Percentiles rank a stretch among this genome's conserved stretches.
phyloP scores from a whole-genome alignment of 306 rosid genomes.

The Ziziphus jujuba region DNA sequence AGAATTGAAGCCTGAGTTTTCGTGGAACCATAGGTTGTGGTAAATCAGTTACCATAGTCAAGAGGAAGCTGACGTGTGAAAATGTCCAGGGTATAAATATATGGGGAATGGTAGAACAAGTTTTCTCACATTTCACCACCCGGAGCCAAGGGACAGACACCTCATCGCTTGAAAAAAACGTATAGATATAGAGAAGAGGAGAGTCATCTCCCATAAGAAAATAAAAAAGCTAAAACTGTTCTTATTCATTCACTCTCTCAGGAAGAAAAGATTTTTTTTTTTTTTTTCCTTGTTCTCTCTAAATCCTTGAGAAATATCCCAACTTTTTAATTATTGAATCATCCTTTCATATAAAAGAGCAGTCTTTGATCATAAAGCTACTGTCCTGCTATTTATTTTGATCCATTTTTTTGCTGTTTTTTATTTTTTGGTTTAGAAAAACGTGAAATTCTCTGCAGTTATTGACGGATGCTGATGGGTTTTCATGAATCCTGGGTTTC shows the following conservation, averaged over 20 bases:
- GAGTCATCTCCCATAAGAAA: conserved; percentile 29
- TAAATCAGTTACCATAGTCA: conserved; percentile 25
- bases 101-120: not conserved
- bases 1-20: conserved; percentile 32
- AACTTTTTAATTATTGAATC: not conserved
- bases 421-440: conserved; percentile 26
- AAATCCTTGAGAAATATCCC: not conserved
- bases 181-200: conserved; percentile 24
- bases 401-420: conserved; percentile 34
- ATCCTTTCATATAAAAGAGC: conserved; percentile 8
- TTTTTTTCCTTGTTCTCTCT: conserved; percentile 16
- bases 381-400: conserved; percentile 35
- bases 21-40: conserved; percentile 21
- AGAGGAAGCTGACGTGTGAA: conserved; percentile 23
- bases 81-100: conserved; percentile 10
- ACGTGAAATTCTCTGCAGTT: conserved; percentile 33
- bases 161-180: conserved; percentile 46
- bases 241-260: conserved; percentile 28
- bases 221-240: conserved; percentile 28
- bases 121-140: conserved; percentile 25
- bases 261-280: conserved; percentile 8
- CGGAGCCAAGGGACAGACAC: conserved; percentile 33
- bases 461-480: conserved; percentile 56
- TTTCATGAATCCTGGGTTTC: conserved; percentile 48
- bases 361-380: conserved; percentile 44